phyloP scores from a whole-genome alignment of 2,329 filamentous ascomycete genomes.

The Podosphaera xanthii region DNA sequence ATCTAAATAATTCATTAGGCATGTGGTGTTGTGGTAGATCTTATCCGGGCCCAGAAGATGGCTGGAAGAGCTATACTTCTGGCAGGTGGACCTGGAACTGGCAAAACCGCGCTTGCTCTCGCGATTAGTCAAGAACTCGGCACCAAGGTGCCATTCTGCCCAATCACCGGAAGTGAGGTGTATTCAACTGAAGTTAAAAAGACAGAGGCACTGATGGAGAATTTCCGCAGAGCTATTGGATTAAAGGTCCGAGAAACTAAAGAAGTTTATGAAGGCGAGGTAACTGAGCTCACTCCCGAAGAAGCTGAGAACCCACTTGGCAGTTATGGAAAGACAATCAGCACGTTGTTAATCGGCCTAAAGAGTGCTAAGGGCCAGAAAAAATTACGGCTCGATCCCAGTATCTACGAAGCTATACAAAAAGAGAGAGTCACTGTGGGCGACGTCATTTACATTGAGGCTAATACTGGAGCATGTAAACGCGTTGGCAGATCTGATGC shows the following conservation, averaged over 20 bases:
- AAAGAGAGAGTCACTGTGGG: slow-evolving; percentile 92
- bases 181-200: slow-evolving; percentile 99
- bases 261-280: slow-evolving; percentile 97
- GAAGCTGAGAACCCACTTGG: slow-evolving; percentile 95
- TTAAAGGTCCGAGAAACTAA: slow-evolving; percentile 96
- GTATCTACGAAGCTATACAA: slow-evolving; percentile 97
- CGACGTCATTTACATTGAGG: slow-evolving; percentile 97
- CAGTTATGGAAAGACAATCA: slow-evolving; percentile 93
- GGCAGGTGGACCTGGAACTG: slow-evolving; percentile 83
- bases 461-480: slow-evolving; percentile 95
- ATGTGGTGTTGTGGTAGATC: slow-evolving; percentile 83
- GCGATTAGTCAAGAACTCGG: slow-evolving; percentile 93
- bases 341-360: slow-evolving; percentile 77
- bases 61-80: slow-evolving; percentile 80
- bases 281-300: slow-evolving; percentile 90
- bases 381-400: slow-evolving; percentile 88
- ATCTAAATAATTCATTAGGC: slow-evolving; percentile 35
- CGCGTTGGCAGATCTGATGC: slow-evolving; percentile 87
- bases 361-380: slow-evolving; percentile 95
- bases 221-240: slow-evolving; percentile 89
- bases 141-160: slow-evolving; percentile 95
- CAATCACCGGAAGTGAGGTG: slow-evolving; percentile 92
- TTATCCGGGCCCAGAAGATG: slow-evolving; percentile 95
- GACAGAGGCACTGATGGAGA: slow-evolving; percentile 97
- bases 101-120: slow-evolving; percentile 88